Base-by-base conservation (phyloP, 2,329 filamentous ascomycete genomes). In the Aureobasidium sp. region DNA sequence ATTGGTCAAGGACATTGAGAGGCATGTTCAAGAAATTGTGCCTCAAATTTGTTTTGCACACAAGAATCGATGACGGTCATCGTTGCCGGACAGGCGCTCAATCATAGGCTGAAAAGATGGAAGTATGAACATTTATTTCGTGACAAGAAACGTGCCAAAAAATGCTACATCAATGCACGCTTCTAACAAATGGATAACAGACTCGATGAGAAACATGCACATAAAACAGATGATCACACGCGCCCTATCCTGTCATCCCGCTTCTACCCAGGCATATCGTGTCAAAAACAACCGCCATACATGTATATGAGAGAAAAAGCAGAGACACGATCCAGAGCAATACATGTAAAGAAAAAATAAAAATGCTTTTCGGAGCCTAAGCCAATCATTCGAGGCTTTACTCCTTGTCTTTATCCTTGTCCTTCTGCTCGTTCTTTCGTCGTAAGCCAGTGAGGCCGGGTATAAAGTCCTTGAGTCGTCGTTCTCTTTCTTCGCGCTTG, bases 391-490 rank as follows among this genome's bases (percentile, higher is more conserved):
- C 6, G 27, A 34, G 47, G 12, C 46, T 12, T 32, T 36, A 20
- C 29, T 39, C 32, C n/a, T 61, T 34, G 34, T 72, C 55, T 32
- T 47, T 57, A n/a, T 72, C 53, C 29, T 57, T 57, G 29, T 72
- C 69, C 65, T 68, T 68, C 53, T 70, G 70, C 65, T 68, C 67
- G 62, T 69, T 70, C 59, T 68, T 71, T 63, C 48, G 48, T 39
- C 59, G 36, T 20, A 61, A 27, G 43, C 39, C 41, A 2, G 51
- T 39, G 24, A 71, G 68, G 63, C 74, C 74, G 1, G 71, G 72
- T 8, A 75, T 64, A 6, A 78, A 71, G 5, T 71, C 72, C 9
- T 74, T 70, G 53, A 77, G 67, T 6, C 75, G 71, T 41, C 75
- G 72, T 64, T 76, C 71, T 43, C 70, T 74, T n/a, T 70, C 71